Base-by-base conservation (phyloP, 352 stramenopile species). In the Thalassiosira gravida region DNA sequence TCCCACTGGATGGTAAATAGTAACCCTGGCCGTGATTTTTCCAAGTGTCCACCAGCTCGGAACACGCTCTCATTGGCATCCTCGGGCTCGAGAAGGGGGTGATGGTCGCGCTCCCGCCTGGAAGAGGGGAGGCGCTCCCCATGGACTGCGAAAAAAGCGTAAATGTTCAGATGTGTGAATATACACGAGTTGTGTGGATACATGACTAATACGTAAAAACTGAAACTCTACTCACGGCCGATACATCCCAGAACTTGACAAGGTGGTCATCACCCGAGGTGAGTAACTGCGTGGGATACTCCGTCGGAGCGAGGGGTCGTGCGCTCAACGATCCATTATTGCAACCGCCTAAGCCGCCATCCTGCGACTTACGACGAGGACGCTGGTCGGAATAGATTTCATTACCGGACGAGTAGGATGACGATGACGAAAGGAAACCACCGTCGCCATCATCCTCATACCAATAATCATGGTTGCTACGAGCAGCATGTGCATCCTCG, bases 161-260 rank as follows among this genome's bases (percentile, higher is more conserved):
- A n/a, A n/a, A n/a, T n/a, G n/a, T n/a, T n/a, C n/a, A n/a, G n/a
- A n/a, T n/a, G n/a, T n/a, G n/a, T n/a, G n/a, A n/a, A n/a, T n/a
- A n/a, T n/a, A n/a, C n/a, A n/a, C n/a, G n/a, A n/a, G n/a, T n/a
- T n/a, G n/a, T n/a, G n/a, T n/a, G n/a, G n/a, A n/a, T n/a, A n/a
- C n/a, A n/a, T n/a, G n/a, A n/a, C n/a, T n/a, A n/a, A n/a, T n/a
- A n/a, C n/a, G n/a, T n/a, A n/a, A n/a, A n/a, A n/a, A n/a, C n/a
- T n/a, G n/a, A n/a, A n/a, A n/a, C n/a, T n/a, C n/a, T n/a, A n/a
- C n/a, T n/a, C n/a, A n/a, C n/a, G n/a, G n/a, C n/a, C n/a, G 37
- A 46, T 14, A 86, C 82, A 55, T 93, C 88, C 88, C 88, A 93
- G 55, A 93, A 86, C 67, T 91, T 93, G 0, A 93, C 63, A 1